Base-by-base conservation (phyloP, 495 filamentous ascomycete species). In the Lasiosphaeris hirsuta region DNA sequence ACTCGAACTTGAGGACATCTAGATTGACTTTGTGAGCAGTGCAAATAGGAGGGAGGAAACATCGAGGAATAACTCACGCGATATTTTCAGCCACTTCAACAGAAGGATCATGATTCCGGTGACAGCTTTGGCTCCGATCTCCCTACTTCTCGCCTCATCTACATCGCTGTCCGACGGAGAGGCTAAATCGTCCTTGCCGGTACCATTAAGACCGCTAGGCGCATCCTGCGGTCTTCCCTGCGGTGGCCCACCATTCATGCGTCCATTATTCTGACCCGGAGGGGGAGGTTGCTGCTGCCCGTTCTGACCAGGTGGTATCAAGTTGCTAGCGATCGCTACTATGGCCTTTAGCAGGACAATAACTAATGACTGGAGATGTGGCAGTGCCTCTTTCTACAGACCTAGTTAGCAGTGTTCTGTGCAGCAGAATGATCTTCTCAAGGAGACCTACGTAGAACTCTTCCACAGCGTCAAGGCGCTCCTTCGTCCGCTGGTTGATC, bases 1-100 rank as follows among this genome's bases (percentile, higher is more conserved):
- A 97, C 72, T 98, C 94, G 60, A 92, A 96, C 68, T 96, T 96
- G 58, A 98, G 75, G 41, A 98, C 83, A 66, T 98, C 93, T 96
- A 38, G 10, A 4, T 5, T 30, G 23, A 30, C 23, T 30, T 5
- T 18, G 11, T 45, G 57, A 14, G 10, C 33, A 33, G 14, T 9
- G 17, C 15, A 41, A 56, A 34, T 49, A 37, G 36, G 51, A 18
- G 43, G 34, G 17, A 13, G 17, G 48, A 8, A 30, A 1, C 5
- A 3, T n/a, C 23, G 41, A 42, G 18, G 47, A 35, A 41, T 54
- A 11, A 77, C 90, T 75, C 74, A 96, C 92, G 93, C 58, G 90
- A 96, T 60, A 93, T 78, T 70, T 96, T 95, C 67, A 97, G 90
- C 94, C 94, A 98, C 73, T 97, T 97, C 52, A 97, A 69, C 19